A percentile compares a stretch with the other conserved stretches of the same genome.
Evolutionary conservation across 768 basidiomycete species (phyloP).

Genomic region (Tricholoma terreum): DNA sequence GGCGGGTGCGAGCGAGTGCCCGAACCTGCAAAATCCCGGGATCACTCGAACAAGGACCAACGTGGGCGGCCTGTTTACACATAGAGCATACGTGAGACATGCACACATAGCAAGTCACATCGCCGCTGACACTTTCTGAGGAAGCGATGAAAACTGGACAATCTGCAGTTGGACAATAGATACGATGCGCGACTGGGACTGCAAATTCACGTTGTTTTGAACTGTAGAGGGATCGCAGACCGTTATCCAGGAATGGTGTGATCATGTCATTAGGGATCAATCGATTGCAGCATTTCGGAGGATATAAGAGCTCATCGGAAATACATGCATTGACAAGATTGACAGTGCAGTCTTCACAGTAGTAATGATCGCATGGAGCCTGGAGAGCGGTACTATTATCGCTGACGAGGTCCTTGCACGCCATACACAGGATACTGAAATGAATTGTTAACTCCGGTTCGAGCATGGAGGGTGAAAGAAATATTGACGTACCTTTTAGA

Average conservation of each 20-base stretch:
- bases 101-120: constrained; percentile 42
- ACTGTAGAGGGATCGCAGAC: constrained; percentile 3
- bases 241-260: constrained; percentile 2
- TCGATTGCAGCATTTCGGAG: constrained; percentile 38
- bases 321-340: constrained; percentile 31
- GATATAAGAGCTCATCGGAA: constrained; percentile 40
- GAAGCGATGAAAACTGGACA: constrained; percentile 44
- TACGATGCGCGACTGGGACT: constrained; percentile 10
- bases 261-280: constrained; percentile 21
- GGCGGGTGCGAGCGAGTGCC: constrained; percentile 40
- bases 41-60: constrained; percentile 41
- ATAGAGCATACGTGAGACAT: constrained; percentile 35
- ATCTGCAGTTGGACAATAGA: constrained; percentile 28
- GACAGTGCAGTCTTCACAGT: constrained; percentile 32
- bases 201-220: constrained; percentile 15
- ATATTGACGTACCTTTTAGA: not conserved
- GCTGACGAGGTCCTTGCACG: not conserved
- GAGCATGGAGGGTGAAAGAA: too few relatives aligned
- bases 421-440: not conserved
- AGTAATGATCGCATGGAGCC: constrained; percentile 37
- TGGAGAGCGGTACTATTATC: not conserved
- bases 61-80: constrained; percentile 50
- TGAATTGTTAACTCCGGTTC: not conserved
- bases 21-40: constrained; percentile 38
- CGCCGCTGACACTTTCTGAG: constrained; percentile 8